A percentile compares a stretch with the other conserved stretches of the same genome.
These are phyloP conservation scores for Tephrocybe sp. DNA, from an alignment of 768 basidiomycete genomes.

Conservation along the genomic window DNA sequence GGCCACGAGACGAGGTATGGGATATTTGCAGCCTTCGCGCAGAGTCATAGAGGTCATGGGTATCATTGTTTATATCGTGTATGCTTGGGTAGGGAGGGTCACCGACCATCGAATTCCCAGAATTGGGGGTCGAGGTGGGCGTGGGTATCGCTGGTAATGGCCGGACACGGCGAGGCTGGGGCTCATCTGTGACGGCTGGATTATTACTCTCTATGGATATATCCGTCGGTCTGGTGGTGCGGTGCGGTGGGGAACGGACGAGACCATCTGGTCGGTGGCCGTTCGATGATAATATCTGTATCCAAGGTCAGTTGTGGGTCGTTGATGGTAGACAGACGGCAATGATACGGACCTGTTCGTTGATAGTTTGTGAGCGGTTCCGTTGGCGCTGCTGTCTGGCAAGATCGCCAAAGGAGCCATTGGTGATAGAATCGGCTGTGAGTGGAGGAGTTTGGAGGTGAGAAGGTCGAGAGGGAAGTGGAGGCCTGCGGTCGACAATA, in stretches of 20 bases:
- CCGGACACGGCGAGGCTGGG: slow-evolving; percentile 18
- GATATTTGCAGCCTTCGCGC: neutral
- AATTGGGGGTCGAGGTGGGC: slow-evolving; percentile 9
- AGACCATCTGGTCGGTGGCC: neutral
- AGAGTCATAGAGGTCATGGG: slow-evolving; percentile 16
- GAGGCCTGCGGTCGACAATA: slow-evolving; percentile 13
- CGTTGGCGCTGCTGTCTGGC: slow-evolving; percentile 5
- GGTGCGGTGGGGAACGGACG: slow-evolving; percentile 10
- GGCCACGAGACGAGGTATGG: neutral
- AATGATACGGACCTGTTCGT: slow-evolving; percentile 14
- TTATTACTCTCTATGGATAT: slow-evolving; percentile 5
- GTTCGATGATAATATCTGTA: neutral
- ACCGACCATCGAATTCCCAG: slow-evolving; percentile 1
- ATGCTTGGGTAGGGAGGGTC: slow-evolving; percentile 7
- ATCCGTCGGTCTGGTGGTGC: slow-evolving; percentile 8
- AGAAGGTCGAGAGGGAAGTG: neutral
- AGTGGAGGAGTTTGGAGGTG: slow-evolving; percentile 5
- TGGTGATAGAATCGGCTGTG: neutral
- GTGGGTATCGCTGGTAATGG: slow-evolving; percentile 23
- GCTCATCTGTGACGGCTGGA: slow-evolving; percentile 4
- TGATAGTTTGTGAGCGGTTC: slow-evolving; percentile 9
- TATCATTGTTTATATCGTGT: slow-evolving; percentile 13
- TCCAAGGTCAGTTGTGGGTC: neutral
- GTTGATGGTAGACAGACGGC: neutral
- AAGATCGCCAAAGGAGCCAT: neutral